phyloP scores from a whole-genome alignment of 2,329 filamentous ascomycete genomes.

The Lojkania enalia region DNA sequence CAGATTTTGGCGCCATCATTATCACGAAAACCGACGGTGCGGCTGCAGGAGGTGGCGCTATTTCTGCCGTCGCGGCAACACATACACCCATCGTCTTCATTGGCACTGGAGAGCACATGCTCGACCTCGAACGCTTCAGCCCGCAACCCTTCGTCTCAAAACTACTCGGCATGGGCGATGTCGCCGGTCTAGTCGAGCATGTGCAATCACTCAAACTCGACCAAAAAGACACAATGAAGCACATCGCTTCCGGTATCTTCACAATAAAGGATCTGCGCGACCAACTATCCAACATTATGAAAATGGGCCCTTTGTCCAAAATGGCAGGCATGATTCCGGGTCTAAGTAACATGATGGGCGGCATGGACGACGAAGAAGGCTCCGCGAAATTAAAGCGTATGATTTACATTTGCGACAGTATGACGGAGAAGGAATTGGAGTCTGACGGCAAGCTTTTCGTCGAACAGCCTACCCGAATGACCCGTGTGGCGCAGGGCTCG shows the following conservation, averaged over 20 bases:
- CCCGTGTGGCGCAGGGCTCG: constrained; percentile 83
- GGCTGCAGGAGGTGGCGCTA: constrained; percentile 92
- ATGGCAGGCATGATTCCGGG: constrained; percentile 99
- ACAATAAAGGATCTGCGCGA: constrained; percentile 92
- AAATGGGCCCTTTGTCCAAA: constrained; percentile 96
- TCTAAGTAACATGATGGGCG: constrained; percentile 88
- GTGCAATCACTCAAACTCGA: constrained; percentile 94
- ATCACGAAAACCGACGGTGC: constrained; percentile 99
- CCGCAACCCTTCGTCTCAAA: constrained; percentile 94
- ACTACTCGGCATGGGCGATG: constrained; percentile 94
- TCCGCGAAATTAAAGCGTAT: constrained; percentile 90
- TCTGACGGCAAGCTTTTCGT: constrained; percentile 93
- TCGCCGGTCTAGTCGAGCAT: constrained; percentile 92
- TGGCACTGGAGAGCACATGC: constrained; percentile 95
- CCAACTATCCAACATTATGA: constrained; percentile 98
- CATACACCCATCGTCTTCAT: constrained; percentile 97
- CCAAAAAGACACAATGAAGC: constrained; percentile 99
- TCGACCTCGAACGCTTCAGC: constrained; percentile 90
- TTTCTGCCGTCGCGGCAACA: constrained; percentile 94
- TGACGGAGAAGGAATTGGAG: constrained; percentile 95
- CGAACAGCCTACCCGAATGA: constrained; percentile 91
- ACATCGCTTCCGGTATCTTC: constrained; percentile 95
- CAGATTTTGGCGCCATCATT: constrained; percentile 96
- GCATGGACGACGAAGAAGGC: constrained; percentile 98
- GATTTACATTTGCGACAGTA: constrained; percentile 98